Conservation (phyloP, 2,329 filamentous ascomycete genomes). For the Paecilomyces variotii region DNA sequence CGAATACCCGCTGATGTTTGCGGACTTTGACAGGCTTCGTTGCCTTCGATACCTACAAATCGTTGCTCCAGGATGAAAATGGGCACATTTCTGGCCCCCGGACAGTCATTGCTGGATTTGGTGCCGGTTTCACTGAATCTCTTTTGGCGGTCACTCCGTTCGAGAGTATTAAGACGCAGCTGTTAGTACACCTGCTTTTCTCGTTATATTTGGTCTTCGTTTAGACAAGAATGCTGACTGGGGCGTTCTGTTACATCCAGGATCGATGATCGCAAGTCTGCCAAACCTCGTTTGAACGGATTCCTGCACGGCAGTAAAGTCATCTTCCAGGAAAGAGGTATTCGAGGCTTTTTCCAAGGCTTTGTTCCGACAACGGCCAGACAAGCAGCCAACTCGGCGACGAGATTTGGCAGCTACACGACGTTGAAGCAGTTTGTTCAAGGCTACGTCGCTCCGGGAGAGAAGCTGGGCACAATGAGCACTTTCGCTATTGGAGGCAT, state of each 20-base stretch:
- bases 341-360: conserved; percentile 92
- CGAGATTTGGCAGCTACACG: conserved; percentile 84
- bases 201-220: background rate
- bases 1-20: background rate
- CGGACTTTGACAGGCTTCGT: conserved; percentile 59
- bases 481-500: conserved; percentile 88
- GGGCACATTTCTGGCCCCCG: conserved; percentile 84
- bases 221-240: background rate
- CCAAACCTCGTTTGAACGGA: conserved; percentile 78
- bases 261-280: conserved; percentile 87
- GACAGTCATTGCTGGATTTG: conserved; percentile 89
- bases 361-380: conserved; percentile 91
- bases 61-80: conserved; percentile 68
- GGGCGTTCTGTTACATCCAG: conserved; percentile 34
- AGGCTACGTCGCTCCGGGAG: conserved; percentile 84
- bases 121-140: conserved; percentile 89
- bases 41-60: conserved; percentile 92
- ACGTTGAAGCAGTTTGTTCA: conserved; percentile 84
- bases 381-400: conserved; percentile 89
- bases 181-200: conserved; percentile 42
- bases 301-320: conserved; percentile 85
- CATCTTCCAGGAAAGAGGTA: conserved; percentile 78
- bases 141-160: conserved; percentile 91
- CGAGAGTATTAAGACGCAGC: conserved; percentile 95
- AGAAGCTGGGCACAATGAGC: conserved; percentile 79